A percentile compares a stretch with the other conserved stretches of the same genome.
Evolutionary conservation across 2,329 filamentous ascomycete species (phyloP).

Genomic region (Colletotrichum sojae): DNA sequence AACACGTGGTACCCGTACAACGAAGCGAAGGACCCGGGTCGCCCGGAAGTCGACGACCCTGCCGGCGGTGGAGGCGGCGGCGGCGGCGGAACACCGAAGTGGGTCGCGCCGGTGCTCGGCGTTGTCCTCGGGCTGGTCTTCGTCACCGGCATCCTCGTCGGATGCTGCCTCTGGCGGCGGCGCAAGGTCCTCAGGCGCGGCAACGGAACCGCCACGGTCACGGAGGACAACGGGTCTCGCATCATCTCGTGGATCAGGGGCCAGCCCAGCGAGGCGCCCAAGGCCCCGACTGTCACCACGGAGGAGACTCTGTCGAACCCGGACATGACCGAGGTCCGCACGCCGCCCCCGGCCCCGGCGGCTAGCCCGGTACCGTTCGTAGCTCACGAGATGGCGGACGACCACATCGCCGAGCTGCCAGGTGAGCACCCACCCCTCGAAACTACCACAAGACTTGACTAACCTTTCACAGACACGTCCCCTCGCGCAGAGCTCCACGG

Average conservation of each 20-base stretch:
- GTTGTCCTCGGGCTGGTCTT: constrained; percentile 72
- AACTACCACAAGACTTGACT: too few relatives aligned
- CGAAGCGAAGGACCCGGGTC: constrained; percentile 49
- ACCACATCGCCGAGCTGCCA: constrained; percentile 61
- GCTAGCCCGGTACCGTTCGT: constrained; percentile 35
- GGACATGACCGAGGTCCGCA: constrained; percentile 55
- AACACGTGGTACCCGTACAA: constrained; percentile 73
- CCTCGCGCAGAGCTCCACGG: constrained; percentile 61
- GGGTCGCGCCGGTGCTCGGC: constrained; percentile 73
- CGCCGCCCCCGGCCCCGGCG: constrained; percentile 31
- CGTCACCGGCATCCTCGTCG: constrained; percentile 65
- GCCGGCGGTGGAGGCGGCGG: constrained; percentile 43
- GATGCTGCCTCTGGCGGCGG: constrained; percentile 67
- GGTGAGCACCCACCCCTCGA: constrained; percentile 52
- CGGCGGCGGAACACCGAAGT: constrained; percentile 63
- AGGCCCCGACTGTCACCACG: constrained; percentile 61
- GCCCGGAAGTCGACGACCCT: constrained; percentile 29
- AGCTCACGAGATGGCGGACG: constrained; percentile 58
- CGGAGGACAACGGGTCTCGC: constrained; percentile 62
- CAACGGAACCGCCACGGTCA: constrained; percentile 55
- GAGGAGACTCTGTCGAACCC: constrained; percentile 57
- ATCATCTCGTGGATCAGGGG: constrained; percentile 68
- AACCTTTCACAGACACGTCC: constrained; percentile 56
- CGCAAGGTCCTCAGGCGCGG: constrained; percentile 58
- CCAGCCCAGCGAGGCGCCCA: constrained; percentile 55